Evolutionary conservation across 805 yeast genomes (phyloP).

Genomic region (Yarrowia deformans): DNA sequence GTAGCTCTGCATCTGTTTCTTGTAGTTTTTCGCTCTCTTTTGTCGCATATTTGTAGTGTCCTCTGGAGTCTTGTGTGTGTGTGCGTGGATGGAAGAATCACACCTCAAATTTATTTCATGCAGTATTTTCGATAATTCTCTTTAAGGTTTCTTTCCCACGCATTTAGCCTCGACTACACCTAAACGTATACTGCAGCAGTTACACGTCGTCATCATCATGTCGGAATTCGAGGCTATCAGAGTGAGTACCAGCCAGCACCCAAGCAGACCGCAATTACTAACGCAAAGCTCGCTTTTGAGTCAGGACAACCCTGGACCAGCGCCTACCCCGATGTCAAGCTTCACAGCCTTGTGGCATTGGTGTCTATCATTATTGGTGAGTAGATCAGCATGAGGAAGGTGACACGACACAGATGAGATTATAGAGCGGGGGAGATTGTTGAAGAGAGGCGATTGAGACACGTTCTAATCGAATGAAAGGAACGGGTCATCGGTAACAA

Average conservation of each 20-base stretch:
- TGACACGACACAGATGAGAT: neutral
- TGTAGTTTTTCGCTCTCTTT: constrained; percentile 91
- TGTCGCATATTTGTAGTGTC: constrained; percentile 74
- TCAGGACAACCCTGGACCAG: constrained; percentile 33
- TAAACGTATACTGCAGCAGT: constrained; percentile 29
- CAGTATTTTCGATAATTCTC: constrained; percentile 34
- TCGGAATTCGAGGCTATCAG: constrained; percentile 39
- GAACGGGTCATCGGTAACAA: no score
- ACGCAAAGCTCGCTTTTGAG: constrained; percentile 37
- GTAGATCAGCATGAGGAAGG: constrained; percentile 7
- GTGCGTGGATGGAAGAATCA: constrained; percentile 2
- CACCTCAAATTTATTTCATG: constrained; percentile 23
- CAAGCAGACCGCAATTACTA: constrained; percentile 7
- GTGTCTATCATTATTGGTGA: constrained; percentile 32
- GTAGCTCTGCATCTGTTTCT: constrained; percentile 89
- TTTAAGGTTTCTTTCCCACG: constrained; percentile 4
- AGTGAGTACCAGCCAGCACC: constrained; percentile 3
- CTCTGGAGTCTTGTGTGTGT: neutral
- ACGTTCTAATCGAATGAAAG: no score
- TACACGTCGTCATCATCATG: constrained; percentile 39
- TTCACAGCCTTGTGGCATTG: constrained; percentile 30
- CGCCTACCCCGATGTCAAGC: constrained; percentile 30
- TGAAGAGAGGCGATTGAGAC: no score
- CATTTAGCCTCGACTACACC: constrained; percentile 17
- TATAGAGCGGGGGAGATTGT: no score